Base-by-base conservation (phyloP, 768 basidiomycete genomes). In the Russula griseocarnosa region DNA sequence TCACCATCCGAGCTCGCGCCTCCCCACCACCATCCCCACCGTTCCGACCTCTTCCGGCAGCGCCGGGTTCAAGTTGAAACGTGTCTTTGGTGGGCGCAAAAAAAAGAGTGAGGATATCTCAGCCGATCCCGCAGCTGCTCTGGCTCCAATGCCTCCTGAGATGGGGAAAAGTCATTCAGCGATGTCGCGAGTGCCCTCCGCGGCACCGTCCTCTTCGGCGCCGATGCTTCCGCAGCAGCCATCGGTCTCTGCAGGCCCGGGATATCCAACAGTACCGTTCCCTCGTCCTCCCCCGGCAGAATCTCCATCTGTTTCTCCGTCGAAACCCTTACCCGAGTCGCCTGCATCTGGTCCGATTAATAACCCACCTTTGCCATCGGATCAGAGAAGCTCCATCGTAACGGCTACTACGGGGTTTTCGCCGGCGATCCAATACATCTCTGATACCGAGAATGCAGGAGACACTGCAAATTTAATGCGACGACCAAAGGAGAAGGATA, bases 401-500 rank as follows among this genome's bases (percentile, higher is more conserved):
- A 78, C 83, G 34, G 74, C 83, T 47, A 84, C 81, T 70, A 81
- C 85, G 1, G 82, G 78, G 2, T 81, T 87, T 40, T 79, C 79
- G 3, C 82, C 83, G 30, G 83, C 87, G 20, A 76, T 87, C 52
- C 79, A 80, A 55, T 85, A 78, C 69, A 82, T 86, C 67, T 73
- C 66, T 22, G 74, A 72, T 26, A 79, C 77, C 65, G 77, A 78
- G 63, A 67, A 67, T 66, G 67, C 50, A 61, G 73, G 72, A 20
- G 68, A 65, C 34, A 14, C 62, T 3, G 51, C 24, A 13, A 42
- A 34, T 49, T 36, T 38, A 3, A 50, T 47, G 28, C 66, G 57
- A 38, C 65, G 66, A 36, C 71, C 70, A 64, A 72, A 70, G 66
- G 71, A 64, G 68, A 77, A 69, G 55, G 75, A 76, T 32, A 61